Conservation (phyloP, 148 eudicot genomes). For the Cornus kousa region DNA sequence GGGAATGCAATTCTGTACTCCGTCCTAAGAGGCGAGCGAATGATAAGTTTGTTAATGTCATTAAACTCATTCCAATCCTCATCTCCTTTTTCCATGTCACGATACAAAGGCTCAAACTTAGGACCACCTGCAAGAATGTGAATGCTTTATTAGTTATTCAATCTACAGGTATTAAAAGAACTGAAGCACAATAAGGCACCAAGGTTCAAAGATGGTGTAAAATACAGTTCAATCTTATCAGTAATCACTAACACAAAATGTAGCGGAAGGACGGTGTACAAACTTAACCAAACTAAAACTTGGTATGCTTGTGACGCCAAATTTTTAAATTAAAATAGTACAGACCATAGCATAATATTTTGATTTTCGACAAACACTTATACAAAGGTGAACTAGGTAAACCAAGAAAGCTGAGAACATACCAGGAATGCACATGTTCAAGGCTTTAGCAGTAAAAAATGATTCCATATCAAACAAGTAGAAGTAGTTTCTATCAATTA, state of each 20-base stretch:
- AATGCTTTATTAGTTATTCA: neutral
- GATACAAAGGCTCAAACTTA: slow-evolving; percentile 95
- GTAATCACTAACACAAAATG: neutral
- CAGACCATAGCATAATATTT: neutral
- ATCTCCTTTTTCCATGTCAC: slow-evolving; percentile 99
- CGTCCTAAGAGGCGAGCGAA: slow-evolving; percentile 94
- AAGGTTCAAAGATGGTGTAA: neutral
- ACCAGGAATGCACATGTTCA: slow-evolving; percentile 99
- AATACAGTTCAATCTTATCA: no score
- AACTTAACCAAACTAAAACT: neutral
- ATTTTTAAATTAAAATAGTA: neutral
- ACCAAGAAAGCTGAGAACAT: slow-evolving; percentile 18
- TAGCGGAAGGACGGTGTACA: neutral
- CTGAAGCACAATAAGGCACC: neutral
- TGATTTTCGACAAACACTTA: neutral
- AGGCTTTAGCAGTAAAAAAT: slow-evolving; percentile 93
- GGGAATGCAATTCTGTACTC: slow-evolving; percentile 97
- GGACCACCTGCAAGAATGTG: slow-evolving; percentile 78
- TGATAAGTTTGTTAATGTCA: slow-evolving; percentile 95
- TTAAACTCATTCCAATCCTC: slow-evolving; percentile 99
- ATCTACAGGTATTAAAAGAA: neutral
- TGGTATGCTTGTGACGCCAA: neutral
- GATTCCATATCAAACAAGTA: slow-evolving; percentile 99
- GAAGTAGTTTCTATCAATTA: slow-evolving; percentile 89
- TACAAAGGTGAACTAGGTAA: neutral